Evolutionary conservation across 306 rosid species (phyloP), one percentile per base, ranked within the genome.

Genomic region (Inga oerstediana): DNA sequence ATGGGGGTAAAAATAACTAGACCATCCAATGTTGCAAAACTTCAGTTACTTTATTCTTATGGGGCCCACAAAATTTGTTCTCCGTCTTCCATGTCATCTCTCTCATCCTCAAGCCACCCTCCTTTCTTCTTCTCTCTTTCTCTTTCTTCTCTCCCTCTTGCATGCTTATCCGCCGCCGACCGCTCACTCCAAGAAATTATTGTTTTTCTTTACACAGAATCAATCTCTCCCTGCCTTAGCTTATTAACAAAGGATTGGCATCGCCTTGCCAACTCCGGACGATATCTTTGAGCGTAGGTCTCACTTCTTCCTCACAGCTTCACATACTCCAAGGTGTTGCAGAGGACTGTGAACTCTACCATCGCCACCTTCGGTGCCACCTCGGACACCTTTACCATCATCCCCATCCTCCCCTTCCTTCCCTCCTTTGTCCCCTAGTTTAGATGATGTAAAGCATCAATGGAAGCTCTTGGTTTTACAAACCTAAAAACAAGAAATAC

Each of bases 191-290:
- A 32, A 32, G 34, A 59, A 62, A 9, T 24, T 27, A 24, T 1
- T 10, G 16, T 24, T 62, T 37, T 62, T 24, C 7, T 62, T 62
- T 24, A 24, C 68, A 62, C 7, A 56, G 27, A n/a, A 62, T 5
- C 34, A 22, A 41, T 19, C 61, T 16, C 61, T 15, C 34, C 39
- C 0, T 13, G 35, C 37, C 15, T 22, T 27, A 62, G 27, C 68
- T 10, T 24, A 24, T 11, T 12, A 16, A 24, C 0, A 5, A 16
- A 70, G 41, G 12, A 68, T 79, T 20, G 16, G 0, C 14, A 37
- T 92, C 92, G 14, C 98, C 98, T 80, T 92, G 98, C 97, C 98
- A 94, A 14, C 81, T 76, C 98, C 98, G 92, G 3, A 94, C 94
- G 19, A 94, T 90, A 88, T 94, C 98, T 32, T 92, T 88, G 0